Conservation (phyloP, 805 yeast genomes). For the Ogataea zsoltii region DNA sequence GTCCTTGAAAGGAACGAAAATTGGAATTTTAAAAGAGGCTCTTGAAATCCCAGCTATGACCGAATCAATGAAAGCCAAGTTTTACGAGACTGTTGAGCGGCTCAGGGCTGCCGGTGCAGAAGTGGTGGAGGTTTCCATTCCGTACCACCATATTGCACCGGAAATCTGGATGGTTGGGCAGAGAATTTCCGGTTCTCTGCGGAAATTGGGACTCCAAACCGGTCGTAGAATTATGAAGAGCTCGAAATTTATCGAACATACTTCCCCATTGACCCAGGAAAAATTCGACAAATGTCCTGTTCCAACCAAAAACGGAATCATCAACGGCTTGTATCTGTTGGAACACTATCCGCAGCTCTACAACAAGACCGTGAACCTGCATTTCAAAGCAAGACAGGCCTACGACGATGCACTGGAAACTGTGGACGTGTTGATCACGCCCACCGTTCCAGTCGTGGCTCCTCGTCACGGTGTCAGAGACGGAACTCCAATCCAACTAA, state of each 20-base stretch:
- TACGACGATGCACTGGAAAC: constrained; percentile 33
- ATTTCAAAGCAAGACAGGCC: constrained; percentile 33
- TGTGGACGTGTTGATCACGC: constrained; percentile 38
- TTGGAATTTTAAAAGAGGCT: constrained; percentile 38
- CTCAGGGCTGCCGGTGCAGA: constrained; percentile 35
- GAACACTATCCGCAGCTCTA: constrained; percentile 37
- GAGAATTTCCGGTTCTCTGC: constrained; percentile 26
- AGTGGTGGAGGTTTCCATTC: constrained; percentile 37
- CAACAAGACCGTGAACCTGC: constrained; percentile 35
- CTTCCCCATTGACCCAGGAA: constrained; percentile 21
- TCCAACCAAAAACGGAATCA: constrained; percentile 25
- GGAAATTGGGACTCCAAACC: constrained; percentile 18
- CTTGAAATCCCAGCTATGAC: constrained; percentile 37
- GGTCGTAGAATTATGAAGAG: constrained; percentile 27
- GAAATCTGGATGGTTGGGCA: constrained; percentile 39
- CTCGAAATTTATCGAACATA: constrained; percentile 21
- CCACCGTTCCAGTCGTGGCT: constrained; percentile 33
- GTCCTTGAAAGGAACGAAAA: constrained; percentile 31
- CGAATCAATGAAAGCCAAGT: constrained; percentile 28
- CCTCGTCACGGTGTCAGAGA: constrained; percentile 29
- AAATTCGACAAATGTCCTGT: constrained; percentile 22
- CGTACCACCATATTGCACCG: constrained; percentile 38
- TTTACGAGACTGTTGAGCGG: constrained; percentile 31
- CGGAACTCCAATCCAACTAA: constrained; percentile 27
- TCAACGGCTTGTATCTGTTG: constrained; percentile 34